Conservation (phyloP, 345 rosid genomes). For the Acer yangbiense region DNA sequence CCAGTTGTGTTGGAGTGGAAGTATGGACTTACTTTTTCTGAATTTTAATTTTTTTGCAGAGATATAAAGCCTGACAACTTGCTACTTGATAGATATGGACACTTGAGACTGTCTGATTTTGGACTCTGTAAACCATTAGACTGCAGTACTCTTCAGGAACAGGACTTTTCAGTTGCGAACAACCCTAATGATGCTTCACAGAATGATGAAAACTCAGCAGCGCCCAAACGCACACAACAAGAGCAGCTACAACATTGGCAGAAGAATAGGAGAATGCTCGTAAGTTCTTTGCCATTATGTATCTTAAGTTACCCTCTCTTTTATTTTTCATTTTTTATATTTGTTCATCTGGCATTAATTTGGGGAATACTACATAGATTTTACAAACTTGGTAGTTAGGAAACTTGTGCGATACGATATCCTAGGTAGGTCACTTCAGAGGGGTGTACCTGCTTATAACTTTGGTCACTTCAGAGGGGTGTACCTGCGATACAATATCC, state of each 20-base stretch:
- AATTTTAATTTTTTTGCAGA: constrained; percentile 40
- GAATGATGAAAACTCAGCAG: constrained; percentile 45
- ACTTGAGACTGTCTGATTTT: constrained; percentile 91
- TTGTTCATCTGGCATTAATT: neutral
- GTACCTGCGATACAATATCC: too few relatives aligned
- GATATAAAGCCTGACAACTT: constrained; percentile 96
- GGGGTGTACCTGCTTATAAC: constrained; percentile 20
- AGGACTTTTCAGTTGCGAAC: constrained; percentile 58
- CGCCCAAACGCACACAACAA: constrained; percentile 78
- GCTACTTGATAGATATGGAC: constrained; percentile 85
- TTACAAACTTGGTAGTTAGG: neutral
- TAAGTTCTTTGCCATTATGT: constrained; percentile 35
- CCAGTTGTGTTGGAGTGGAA: neutral
- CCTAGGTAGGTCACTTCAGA: neutral
- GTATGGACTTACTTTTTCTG: constrained; percentile 7
- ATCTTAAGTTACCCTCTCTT: neutral
- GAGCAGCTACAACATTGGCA: constrained; percentile 94
- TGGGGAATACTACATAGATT: neutral
- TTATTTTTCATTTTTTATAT: neutral
- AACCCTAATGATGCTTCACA: constrained; percentile 41
- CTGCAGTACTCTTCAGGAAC: constrained; percentile 73
- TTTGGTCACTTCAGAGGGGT: constrained; percentile 17
- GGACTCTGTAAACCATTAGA: constrained; percentile 94
- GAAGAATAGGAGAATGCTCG: constrained; percentile 90
- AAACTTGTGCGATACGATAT: neutral